phyloP scores from a whole-genome alignment of 345 rosid genomes.

The Populus nigra region DNA sequence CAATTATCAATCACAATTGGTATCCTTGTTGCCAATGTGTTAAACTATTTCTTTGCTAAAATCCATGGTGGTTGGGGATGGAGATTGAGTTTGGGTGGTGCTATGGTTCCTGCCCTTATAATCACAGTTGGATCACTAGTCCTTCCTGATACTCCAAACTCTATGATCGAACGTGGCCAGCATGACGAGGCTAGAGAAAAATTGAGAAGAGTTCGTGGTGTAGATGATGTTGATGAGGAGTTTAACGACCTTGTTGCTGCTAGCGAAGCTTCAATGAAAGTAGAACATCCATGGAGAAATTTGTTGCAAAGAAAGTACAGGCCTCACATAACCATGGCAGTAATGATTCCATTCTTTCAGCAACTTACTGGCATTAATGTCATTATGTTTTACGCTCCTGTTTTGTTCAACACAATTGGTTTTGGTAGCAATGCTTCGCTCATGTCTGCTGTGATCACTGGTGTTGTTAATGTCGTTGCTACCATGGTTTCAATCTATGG shows the following conservation, averaged over 20 bases:
- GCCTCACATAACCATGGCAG: conserved; percentile 76
- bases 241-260: conserved; percentile 69
- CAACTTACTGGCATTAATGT: conserved; percentile 85
- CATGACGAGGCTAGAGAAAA: conserved; percentile 56
- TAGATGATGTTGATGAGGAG: conserved; percentile 71
- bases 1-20: conserved; percentile 90
- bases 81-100: conserved; percentile 92
- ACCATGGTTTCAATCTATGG: conserved; percentile 72
- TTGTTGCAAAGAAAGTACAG: conserved; percentile 74
- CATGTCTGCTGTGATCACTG: conserved; percentile 83
- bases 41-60: conserved; percentile 82
- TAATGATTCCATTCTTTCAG: conserved; percentile 77
- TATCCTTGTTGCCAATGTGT: conserved; percentile 70
- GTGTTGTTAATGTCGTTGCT: conserved; percentile 59
- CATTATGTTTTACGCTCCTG: conserved; percentile 93
- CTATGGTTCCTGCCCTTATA: conserved; percentile 89
- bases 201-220: conserved; percentile 66
- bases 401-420: conserved; percentile 74
- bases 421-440: conserved; percentile 60
- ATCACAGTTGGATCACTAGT: conserved; percentile 69
- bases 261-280: conserved; percentile 63
- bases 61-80: conserved; percentile 90
- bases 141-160: conserved; percentile 94
- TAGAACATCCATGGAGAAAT: conserved; percentile 81
- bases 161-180: conserved; percentile 85